These are phyloP conservation scores for Metarhizium brunneum DNA, from an alignment of 2,329 filamentous ascomycete species.

Conservation along the genomic window DNA sequence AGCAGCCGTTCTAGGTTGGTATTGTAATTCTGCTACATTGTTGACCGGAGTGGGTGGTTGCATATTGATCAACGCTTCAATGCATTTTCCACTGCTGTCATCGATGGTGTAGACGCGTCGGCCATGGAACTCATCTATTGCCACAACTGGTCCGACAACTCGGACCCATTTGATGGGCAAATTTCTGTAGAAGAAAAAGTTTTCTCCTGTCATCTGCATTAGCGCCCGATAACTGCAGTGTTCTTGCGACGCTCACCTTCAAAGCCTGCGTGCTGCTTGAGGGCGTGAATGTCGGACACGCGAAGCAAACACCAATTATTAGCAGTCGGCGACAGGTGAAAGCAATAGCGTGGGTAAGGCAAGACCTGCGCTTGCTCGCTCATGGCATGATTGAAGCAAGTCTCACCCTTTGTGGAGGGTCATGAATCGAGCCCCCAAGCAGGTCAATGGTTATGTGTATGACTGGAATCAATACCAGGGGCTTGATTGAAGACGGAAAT, in stretches of 20 bases:
- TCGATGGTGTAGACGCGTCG: conserved; percentile 50
- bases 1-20: background rate
- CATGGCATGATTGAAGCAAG: conserved; percentile 37
- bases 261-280: conserved; percentile 40
- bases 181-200: conserved; percentile 59
- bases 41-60: background rate
- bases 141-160: conserved; percentile 61
- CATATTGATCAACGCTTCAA: conserved; percentile 30
- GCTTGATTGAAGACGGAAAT: background rate
- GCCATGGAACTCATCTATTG: conserved; percentile 40
- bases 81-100: conserved; percentile 52
- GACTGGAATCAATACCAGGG: background rate
- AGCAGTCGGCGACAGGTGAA: conserved; percentile 51
- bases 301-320: conserved; percentile 50
- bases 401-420: background rate
- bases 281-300: conserved; percentile 36
- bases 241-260: conserved; percentile 33
- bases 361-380: conserved; percentile 25
- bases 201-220: conserved; percentile 27
- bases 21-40: background rate
- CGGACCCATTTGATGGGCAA: conserved; percentile 71
- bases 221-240: background rate
- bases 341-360: conserved; percentile 55
- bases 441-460: background rate
- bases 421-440: background rate